Evolutionary conservation across 192 early-diverging fungal genomes (phyloP), one percentile per base, ranked within the genome.

Genomic region (Allomyces macrogynus): DNA sequence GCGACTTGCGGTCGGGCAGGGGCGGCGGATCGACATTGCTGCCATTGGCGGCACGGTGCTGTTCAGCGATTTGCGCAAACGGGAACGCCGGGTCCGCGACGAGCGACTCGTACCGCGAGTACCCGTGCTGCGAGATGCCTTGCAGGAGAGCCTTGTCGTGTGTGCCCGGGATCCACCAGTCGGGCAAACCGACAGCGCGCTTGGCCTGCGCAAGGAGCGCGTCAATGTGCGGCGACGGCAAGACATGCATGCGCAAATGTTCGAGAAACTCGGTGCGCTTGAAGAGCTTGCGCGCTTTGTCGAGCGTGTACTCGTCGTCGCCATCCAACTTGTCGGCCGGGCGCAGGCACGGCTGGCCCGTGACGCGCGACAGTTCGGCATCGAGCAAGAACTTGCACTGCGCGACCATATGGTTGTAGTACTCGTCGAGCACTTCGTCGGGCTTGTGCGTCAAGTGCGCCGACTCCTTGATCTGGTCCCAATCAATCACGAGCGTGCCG

Each of bases 381-480:
- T 57, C 71, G 12, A 86, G 67, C 16, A 85, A 74, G 62, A 85
- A 82, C 62, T 82, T 76, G 54, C 83, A 89, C 22, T 77, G 69
- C 32, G 62, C 62, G 62, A 88, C 74, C 1, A 87, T 70, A 40
- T 84, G 78, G 25, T 76, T 63, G 63, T 77, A 84, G 68, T 88
- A 83, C 10, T 72, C 72, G 57, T 86, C 82, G 63, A 91, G 71
- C 4, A 78, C 78, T 23, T 88, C 84, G 63, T 83, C 81, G 5
- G 85, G 70, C 71, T 88, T 88, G 60, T 77, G 76, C 14, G 69
- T 66, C 25, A 91, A 63, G 42, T 83, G 80, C 43, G 86, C 72
- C 14, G 89, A 69, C 60, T 84, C 81, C 61, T 82, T 86, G 74
- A 91, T 89, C 4, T 77, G 72, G 1, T 71, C 72, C 89, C 89